Conservation (phyloP, 2,329 filamentous ascomycete species). For the Stachybotrys echinatus region DNA sequence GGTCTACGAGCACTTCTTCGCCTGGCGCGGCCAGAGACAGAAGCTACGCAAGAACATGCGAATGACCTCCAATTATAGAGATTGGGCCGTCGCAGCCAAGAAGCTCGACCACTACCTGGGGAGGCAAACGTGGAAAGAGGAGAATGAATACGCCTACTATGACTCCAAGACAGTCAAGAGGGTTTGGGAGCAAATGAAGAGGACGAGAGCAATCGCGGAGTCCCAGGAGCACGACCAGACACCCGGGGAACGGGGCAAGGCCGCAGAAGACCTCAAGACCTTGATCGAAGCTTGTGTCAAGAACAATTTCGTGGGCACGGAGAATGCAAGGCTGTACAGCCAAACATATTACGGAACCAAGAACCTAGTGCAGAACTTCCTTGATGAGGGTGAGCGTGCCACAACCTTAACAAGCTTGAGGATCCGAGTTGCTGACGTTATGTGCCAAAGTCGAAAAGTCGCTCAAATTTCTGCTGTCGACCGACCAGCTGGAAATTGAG, state of each 20-base stretch:
- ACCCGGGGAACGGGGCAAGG: conserved; percentile 34
- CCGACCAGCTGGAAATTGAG: conserved; percentile 60
- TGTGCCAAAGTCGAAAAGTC: conserved; percentile 52
- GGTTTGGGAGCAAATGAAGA: conserved; percentile 71
- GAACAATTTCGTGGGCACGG: conserved; percentile 93
- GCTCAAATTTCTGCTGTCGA: conserved; percentile 63
- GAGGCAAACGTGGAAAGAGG: conserved; percentile 74
- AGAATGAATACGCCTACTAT: conserved; percentile 78
- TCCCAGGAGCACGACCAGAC: conserved; percentile 35
- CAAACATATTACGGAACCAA: conserved; percentile 99
- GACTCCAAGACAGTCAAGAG: conserved; percentile 77
- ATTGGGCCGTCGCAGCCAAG: conserved; percentile 78
- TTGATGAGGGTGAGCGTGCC: conserved; percentile 65
- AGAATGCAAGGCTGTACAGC: conserved; percentile 91
- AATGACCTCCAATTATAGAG: conserved; percentile 66
- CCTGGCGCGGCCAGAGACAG: conserved; percentile 80
- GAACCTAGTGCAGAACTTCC: conserved; percentile 80
- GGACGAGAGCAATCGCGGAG: conserved; percentile 56
- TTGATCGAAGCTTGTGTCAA: conserved; percentile 89
- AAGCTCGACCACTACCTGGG: conserved; percentile 76
- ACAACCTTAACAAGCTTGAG: not conserved
- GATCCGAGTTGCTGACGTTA: not conserved
- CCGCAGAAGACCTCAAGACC: conserved; percentile 69
- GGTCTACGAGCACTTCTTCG: conserved; percentile 84
- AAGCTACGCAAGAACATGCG: conserved; percentile 66